Conservation (phyloP, 805 yeast species). For the Brettanomyces sp. region DNA sequence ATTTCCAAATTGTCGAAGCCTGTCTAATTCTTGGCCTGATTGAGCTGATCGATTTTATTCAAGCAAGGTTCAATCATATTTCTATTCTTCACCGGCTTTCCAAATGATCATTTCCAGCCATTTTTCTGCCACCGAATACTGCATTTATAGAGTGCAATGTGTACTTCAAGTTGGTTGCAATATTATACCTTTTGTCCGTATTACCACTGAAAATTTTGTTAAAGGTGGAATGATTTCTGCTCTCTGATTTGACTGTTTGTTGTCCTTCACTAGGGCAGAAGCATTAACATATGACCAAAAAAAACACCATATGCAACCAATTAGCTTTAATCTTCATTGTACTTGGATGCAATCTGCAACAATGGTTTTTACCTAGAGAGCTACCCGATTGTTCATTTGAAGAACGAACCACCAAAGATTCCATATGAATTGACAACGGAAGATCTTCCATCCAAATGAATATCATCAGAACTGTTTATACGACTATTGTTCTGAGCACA, state of each 20-base stretch:
- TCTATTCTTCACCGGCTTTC: constrained; percentile 37
- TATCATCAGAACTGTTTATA: too few relatives aligned
- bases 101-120: constrained; percentile 41
- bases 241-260: constrained; percentile 61
- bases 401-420: too few relatives aligned
- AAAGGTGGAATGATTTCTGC: constrained; percentile 66
- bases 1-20: constrained; percentile 34
- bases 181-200: constrained; percentile 28
- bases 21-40: constrained; percentile 17
- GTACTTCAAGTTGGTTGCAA: constrained; percentile 67
- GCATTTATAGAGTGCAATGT: constrained; percentile 54
- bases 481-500: not conserved
- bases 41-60: constrained; percentile 4
- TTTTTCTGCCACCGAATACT: constrained; percentile 43
- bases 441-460: too few relatives aligned
- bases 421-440: too few relatives aligned
- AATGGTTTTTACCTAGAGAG: too few relatives aligned
- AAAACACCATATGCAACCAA: constrained; percentile 48
- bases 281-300: constrained; percentile 50
- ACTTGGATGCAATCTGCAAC: constrained; percentile 35
- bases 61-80: constrained; percentile 36
- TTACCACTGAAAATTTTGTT: constrained; percentile 19
- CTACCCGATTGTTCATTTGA: not conserved
- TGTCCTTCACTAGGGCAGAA: constrained; percentile 38
- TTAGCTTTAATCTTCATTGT: constrained; percentile 39